Conservation (phyloP, 352 stramenopile genomes). For the Globisporangium alternatum region DNA sequence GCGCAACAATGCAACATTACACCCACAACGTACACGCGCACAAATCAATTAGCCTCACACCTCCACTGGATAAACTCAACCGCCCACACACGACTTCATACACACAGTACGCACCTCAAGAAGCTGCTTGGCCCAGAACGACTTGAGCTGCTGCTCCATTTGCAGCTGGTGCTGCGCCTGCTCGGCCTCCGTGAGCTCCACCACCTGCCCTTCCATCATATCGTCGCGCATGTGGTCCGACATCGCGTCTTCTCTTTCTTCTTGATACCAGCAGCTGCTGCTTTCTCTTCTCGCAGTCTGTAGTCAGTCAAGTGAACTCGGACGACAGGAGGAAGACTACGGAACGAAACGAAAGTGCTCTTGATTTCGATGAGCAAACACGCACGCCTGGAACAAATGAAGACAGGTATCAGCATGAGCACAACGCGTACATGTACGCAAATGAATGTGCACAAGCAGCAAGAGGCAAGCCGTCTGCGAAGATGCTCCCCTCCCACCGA, state of each 20-base stretch:
- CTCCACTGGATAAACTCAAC: no score
- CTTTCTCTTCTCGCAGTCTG: neutral
- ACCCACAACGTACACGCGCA: conserved; percentile 8
- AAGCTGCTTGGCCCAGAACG: conserved; percentile 93
- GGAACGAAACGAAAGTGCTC: neutral
- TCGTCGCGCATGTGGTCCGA: conserved; percentile 10
- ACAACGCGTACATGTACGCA: neutral
- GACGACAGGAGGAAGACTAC: neutral
- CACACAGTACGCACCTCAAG: conserved; percentile 42
- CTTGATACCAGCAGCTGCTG: neutral
- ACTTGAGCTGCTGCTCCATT: conserved; percentile 87
- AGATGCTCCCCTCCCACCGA: neutral
- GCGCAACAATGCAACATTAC: neutral
- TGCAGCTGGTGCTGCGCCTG: conserved; percentile 83
- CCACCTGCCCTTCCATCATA: conserved; percentile 81
- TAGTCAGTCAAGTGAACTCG: neutral
- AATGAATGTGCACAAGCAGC: neutral
- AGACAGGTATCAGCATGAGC: neutral
- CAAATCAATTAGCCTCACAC: neutral
- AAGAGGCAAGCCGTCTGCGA: neutral
- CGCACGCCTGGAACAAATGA: neutral
- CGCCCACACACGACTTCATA: neutral
- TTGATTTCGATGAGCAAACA: neutral
- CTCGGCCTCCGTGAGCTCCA: conserved; percentile 84
- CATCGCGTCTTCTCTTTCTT: conserved; percentile 8